Conservation (phyloP, 495 filamentous ascomycete genomes). For the Lentithecium fluviatile region DNA sequence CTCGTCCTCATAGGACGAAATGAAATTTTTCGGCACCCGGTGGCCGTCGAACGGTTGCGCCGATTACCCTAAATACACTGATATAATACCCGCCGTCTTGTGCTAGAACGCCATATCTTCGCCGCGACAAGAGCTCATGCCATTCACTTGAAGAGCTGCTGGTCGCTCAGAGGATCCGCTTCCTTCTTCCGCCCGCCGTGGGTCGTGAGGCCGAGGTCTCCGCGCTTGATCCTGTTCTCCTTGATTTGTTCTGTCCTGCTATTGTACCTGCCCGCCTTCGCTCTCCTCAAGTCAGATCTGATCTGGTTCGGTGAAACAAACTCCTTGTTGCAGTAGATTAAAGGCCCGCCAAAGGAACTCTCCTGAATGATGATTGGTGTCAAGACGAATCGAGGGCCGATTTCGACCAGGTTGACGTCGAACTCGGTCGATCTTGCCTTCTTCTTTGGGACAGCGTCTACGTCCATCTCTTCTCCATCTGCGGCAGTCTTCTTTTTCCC, state of each 20-base stretch:
- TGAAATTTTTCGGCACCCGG: neutral
- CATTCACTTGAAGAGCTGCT: conserved; percentile 73
- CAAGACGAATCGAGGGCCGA: conserved; percentile 90
- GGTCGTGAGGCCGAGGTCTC: conserved; percentile 68
- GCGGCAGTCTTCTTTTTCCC: conserved; percentile 49
- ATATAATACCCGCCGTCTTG: neutral
- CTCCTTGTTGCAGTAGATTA: conserved; percentile 98
- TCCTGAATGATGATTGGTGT: conserved; percentile 96
- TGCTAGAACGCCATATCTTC: conserved; percentile 15
- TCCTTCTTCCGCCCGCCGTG: conserved; percentile 59
- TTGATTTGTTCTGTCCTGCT: conserved; percentile 67
- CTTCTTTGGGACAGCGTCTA: conserved; percentile 38
- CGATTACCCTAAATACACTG: conserved; percentile 8
- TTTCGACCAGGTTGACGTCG: conserved; percentile 83
- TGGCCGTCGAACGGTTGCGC: neutral
- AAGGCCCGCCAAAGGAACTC: conserved; percentile 90
- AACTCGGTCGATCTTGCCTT: conserved; percentile 51
- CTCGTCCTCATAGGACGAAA: too few relatives aligned
- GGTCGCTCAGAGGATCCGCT: conserved; percentile 73
- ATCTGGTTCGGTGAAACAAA: conserved; percentile 97
- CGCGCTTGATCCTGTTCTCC: conserved; percentile 70
- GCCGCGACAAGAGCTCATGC: neutral
- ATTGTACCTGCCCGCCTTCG: conserved; percentile 74
- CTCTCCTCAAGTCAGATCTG: conserved; percentile 69
- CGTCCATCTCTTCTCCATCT: conserved; percentile 40